Base-by-base conservation (phyloP, 768 basidiomycete species). In the Piloderma croceum region DNA sequence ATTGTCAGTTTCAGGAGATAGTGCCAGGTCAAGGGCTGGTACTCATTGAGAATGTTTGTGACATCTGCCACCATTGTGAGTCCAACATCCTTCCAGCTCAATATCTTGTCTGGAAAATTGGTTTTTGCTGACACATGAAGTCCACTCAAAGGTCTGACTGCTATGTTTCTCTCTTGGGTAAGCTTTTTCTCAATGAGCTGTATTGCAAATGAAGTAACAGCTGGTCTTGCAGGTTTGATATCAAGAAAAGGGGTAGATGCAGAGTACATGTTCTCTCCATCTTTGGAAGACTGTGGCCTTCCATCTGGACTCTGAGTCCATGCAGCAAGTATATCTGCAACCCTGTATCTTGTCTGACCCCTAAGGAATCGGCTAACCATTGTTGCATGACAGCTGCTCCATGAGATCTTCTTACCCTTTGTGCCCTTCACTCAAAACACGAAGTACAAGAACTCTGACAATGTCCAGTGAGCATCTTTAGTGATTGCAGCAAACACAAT, bases 161-260 rank as follows among this genome's bases (percentile, higher is more conserved):
- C 39, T 20, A n/a, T 32, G 13, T 40, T 31, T 34, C 27, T 31
- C 27, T 40, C 39, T n/a, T 21, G 25, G 12, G 32, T 15, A 15
- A 40, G 39, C 39, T 32, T 9, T 3, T 40, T 32, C 29, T 29
- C 32, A 24, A 40, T 20, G 10, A 18, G 23, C 21, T 40, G 39
- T 19, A 31, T 21, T 41, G 39, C 32, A 22, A 36, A 41, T 19
- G 39, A 41, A 18, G 39, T 34, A 15, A 40, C 15, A 11, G 39
- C 39, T 15, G 39, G 7, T 17, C 31, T 17, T 17, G 24, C 21
- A n/a, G 25, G 39, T 21, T 31, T 31, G 39, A 41, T 40, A 9
- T 34, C 31, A 12, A 20, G 10, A n/a, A 17, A 41, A 12, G 31
- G 39, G 11, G 17, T 29, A 1, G 13, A n/a, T 19, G 31, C 13